Evolutionary conservation across 257 asterid genomes (phyloP), one percentile per base, ranked within the genome.

Genomic region (Nicotiana noctiflora): DNA sequence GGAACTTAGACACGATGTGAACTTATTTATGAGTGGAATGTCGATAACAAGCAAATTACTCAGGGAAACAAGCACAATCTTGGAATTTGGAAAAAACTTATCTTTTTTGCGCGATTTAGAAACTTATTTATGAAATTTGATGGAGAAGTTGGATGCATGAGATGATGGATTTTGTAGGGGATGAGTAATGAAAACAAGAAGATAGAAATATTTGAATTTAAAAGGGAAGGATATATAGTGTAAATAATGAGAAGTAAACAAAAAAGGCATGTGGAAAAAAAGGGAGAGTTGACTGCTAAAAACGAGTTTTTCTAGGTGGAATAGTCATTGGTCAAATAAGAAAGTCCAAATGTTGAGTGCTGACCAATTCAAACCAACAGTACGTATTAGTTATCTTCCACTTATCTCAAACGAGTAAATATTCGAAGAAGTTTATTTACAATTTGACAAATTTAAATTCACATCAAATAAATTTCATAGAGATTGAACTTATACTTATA

Each of bases 231-330:
- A 25, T 37, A 19, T 78, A 78, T 77, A 59, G 15, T 51, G 79
- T 40, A 21, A 52, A 67, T 10, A 34, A 49, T 19, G 82, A 57
- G 40, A 56, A 60, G 10, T 5, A 11, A 37, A 78, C 23, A 37
- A n/a, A 80, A 34, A 76, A 57, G 82, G 84, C 81, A 11, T 87
- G 87, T 86, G 91, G 90, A 89, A 2, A 27, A 85, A 61, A 82
- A 86, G 75, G 78, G 72, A 76, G 66, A 40, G n/a, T 91, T 92
- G 97, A 93, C 97, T 75, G 84, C 60, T 86, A 91, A 91, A 90
- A 92, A 80, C 93, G 91, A 90, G 92, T 88, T 79, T 77, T 85
- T 86, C 76, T 84, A 84, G 60, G 86, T 84, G 85, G 89, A 85
- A 89, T 82, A 72, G 89, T 87, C 89, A 70, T 78, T 84, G 90